A percentile compares a stretch with the other conserved stretches of the same genome.
Evolutionary conservation across 2,329 filamentous ascomycete species (phyloP).

Genomic region (Neurospora sp.): DNA sequence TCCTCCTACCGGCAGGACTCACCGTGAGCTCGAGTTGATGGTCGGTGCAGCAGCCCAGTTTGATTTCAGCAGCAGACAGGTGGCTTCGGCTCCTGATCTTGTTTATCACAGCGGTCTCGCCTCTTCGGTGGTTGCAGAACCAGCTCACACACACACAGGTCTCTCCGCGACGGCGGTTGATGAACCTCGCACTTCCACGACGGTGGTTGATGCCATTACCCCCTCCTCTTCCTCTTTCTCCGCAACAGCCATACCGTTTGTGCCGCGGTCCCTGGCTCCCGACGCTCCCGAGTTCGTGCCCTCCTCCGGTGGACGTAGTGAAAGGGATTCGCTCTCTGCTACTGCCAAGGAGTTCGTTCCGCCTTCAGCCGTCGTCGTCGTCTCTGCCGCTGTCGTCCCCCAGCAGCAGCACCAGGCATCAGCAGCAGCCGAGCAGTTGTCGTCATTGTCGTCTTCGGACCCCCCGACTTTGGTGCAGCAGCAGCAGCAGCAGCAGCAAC

Average conservation of each 20-base stretch:
- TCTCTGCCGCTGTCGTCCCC: background rate
- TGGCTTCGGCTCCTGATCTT: background rate
- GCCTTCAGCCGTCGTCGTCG: background rate
- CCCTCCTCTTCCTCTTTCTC: background rate
- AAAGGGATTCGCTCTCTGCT: background rate
- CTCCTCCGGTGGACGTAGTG: background rate
- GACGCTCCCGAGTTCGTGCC: background rate
- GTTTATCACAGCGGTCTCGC: background rate
- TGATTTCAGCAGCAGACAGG: background rate
- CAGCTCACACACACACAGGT: background rate
- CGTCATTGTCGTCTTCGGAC: background rate
- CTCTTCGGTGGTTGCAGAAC: background rate
- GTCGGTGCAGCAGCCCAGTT: background rate
- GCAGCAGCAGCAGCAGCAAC: background rate
- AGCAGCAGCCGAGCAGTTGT: background rate
- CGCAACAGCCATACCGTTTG: background rate
- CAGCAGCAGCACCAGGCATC: background rate
- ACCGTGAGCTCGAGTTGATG: background rate
- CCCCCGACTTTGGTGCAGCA: background rate
- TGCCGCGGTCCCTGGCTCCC: background rate
- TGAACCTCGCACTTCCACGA: background rate
- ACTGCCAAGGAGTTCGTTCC: background rate
- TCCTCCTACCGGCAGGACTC: background rate
- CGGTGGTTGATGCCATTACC: background rate
- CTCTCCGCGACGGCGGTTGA: background rate